These are phyloP conservation scores for Symbiodinium pilosum DNA, from an alignment of 73 alveolate genomes.

Conservation along the genomic window DNA sequence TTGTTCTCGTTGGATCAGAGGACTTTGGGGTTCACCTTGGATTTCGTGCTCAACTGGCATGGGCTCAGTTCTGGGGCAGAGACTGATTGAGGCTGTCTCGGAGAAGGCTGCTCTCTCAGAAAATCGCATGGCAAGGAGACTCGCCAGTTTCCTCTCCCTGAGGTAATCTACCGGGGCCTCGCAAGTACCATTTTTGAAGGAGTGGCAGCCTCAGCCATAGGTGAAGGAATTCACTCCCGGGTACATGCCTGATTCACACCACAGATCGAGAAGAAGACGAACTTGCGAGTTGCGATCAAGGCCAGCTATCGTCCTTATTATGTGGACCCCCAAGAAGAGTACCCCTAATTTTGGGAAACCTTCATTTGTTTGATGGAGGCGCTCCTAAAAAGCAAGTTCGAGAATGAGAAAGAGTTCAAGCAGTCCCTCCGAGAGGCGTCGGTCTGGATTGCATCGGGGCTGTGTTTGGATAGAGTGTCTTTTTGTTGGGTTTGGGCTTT, in stretches of 20 bases:
- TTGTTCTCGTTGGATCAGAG: too few species aligned
- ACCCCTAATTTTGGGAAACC: too few species aligned
- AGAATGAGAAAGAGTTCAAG: not conserved
- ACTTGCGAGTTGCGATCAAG: slow-evolving; percentile 5
- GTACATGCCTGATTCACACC: too few species aligned
- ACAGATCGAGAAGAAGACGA: not conserved
- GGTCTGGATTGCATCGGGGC: not conserved
- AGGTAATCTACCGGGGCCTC: not conserved
- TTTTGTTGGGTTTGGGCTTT: too few species aligned
- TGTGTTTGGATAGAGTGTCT: not conserved
- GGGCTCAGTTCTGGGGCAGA: too few species aligned
- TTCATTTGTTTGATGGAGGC: too few species aligned
- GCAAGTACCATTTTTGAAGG: not conserved
- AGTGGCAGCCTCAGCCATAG: not conserved
- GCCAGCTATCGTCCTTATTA: not conserved
- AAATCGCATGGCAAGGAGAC: too few species aligned
- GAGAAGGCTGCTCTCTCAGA: too few species aligned
- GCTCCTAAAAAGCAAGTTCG: not conserved
- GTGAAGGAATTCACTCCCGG: too few species aligned
- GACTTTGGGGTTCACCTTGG: too few species aligned
- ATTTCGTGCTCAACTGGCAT: too few species aligned
- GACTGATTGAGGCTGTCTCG: not conserved
- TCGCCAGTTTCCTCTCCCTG: too few species aligned
- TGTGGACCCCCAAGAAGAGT: not conserved
- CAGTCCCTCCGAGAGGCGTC: not conserved